Base-by-base conservation (phyloP, 768 basidiomycete genomes). In the Rhizopogon salebrosus region DNA sequence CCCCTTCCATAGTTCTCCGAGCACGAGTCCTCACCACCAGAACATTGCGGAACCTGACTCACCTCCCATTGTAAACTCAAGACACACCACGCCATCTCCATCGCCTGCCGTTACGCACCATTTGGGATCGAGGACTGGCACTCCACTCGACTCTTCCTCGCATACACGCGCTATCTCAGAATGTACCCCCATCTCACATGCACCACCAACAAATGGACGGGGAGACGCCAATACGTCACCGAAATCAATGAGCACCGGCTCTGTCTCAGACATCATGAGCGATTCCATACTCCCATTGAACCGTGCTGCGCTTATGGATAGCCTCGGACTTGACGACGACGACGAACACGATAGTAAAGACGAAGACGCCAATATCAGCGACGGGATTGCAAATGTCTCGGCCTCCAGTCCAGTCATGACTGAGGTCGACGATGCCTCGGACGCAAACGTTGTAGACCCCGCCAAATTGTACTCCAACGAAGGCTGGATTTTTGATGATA, bases 131-230 rank as follows among this genome's bases (percentile, higher is more conserved):
- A 31, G 16, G 13, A 22, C 31, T 27, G 9, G 6, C 7, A 3
- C 42, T 14, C 20, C 35, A 26, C 37, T 59, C 8, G 55, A 62
- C 27, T 53, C 64, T 36, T 54, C 58, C 9, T 39, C 53, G n/a
- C 29, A 42, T 26, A 23, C 48, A 20, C 56, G 48, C 43, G 29
- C 51, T 1, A 45, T 51, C 23, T 37, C 52, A 14, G 53, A 13
- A 16, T 34, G 29, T 23, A 31, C 24, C 8, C 13, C 49, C n/a
- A 48, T 51, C 40, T 23, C 45, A 20, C 51, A 38, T 39, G 24
- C 52, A 4, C 42, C 38, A 23, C 16, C 40, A 38, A 37, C 37
- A n/a, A 22, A 16, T 10, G n/a, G 39, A 22, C 22, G 5, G 29
- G 23, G 34, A 8, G 16, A 41, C 16, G 34, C 8, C n/a, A 26